A percentile compares a stretch with the other conserved stretches of the same genome.
Evolutionary conservation across 169 alveolate genomes (phyloP).

Genomic region (Plasmodium reichenowi): DNA sequence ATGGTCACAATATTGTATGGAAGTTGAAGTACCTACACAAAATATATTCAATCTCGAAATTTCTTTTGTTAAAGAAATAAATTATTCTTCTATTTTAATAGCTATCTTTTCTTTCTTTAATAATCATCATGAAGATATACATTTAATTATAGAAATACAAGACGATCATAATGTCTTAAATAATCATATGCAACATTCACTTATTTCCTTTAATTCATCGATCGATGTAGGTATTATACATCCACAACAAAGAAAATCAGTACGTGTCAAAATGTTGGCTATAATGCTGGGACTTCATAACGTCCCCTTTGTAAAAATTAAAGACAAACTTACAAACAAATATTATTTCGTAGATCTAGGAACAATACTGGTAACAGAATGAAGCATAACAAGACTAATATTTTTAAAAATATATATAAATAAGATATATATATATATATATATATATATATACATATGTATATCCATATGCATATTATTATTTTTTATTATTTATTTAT

Average conservation of each 20-base stretch:
- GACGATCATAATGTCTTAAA: slow-evolving; percentile 7
- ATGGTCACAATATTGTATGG: slow-evolving; percentile 64
- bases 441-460: background rate
- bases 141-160: slow-evolving; percentile 36
- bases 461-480: too few relatives aligned
- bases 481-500: too few relatives aligned
- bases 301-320: slow-evolving; percentile 38
- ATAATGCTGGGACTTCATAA: slow-evolving; percentile 54
- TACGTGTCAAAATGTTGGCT: slow-evolving; percentile 38
- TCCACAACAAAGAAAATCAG: slow-evolving; percentile 49
- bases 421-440: background rate
- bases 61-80: slow-evolving; percentile 71
- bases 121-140: slow-evolving; percentile 44
- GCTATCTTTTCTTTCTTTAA: slow-evolving; percentile 49
- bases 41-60: slow-evolving; percentile 28
- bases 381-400: background rate
- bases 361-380: slow-evolving; percentile 50
- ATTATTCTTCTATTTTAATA: slow-evolving; percentile 39
- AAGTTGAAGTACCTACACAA: slow-evolving; percentile 44
- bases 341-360: slow-evolving; percentile 45
- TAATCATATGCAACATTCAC: slow-evolving; percentile 16
- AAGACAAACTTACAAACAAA: slow-evolving; percentile 15
- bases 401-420: background rate
- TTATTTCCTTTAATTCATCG: slow-evolving; percentile 41
- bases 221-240: slow-evolving; percentile 40